Base-by-base conservation (phyloP, 345 rosid genomes). In the Geranium rotundifolium region DNA sequence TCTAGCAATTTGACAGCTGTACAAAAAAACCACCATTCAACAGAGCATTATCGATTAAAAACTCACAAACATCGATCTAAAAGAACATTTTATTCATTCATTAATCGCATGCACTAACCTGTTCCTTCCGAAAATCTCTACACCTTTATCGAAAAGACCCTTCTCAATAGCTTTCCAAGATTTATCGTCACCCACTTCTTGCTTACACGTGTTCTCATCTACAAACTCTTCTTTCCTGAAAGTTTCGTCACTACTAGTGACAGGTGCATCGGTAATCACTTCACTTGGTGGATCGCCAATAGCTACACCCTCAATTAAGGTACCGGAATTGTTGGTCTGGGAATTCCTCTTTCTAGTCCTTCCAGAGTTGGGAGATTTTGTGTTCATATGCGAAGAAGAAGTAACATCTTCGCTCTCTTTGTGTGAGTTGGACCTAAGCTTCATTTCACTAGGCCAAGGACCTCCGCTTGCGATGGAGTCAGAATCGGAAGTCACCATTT, bases 71-170 rank as follows among this genome's bases (percentile, higher is more conserved):
- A 46, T 9, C 1, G 8, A 46, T 46, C 16, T 46, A 14, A 46
- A 46, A 46, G 52, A 46, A 46, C 8, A 39, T 29, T 13, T 37
- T 16, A 29, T 19, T 14, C 17, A 18, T 7, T 46, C 52, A 46
- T 46, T 59, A 56, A 56, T 18, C 19, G 61, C 49, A 12, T 17
- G 29, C 30, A 77, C 89, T 57, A 34, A 95, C 99, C 96, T 85
- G 75, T 90, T 88, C 80, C 86, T 79, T 60, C 97, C 99, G 80
- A 88, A 95, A 69, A 95, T 90, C 80, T 95, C 91, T 50, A 90
- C 73, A 62, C 97, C 97, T 79, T 95, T 95, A 71, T 86, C 90
- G 67, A 82, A 86, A 59, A 93, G 90, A 76, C 90, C 76, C 80
- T 86, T 86, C 70, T 93, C 99, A 65, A 90, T 72, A 63, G 89